Base-by-base conservation (phyloP, 164 flowering plant species). In the Akebia trifoliata region DNA sequence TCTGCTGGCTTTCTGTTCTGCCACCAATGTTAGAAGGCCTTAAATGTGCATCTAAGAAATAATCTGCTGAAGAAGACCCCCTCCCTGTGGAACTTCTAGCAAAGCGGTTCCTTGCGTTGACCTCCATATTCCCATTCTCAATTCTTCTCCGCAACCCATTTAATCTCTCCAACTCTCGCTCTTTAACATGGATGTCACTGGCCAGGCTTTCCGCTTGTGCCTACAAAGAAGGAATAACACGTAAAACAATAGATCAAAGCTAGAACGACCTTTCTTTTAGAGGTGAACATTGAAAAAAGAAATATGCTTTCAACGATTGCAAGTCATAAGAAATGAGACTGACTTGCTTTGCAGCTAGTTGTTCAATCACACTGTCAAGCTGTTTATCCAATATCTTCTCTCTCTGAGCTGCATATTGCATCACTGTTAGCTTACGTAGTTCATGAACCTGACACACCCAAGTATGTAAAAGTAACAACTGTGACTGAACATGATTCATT, bases 341-440 rank as follows among this genome's bases (percentile, higher is more conserved):
- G 2, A 87, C 98, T 86, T 92, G 98, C 71, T 89, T 92, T 35
- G 77, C 73, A 17, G 77, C 87, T 34, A 88, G 79, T 74, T 92
- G 98, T 74, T 86, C 95, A 50, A 88, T 80, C 46, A 85, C 75
- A 69, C 93, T 77, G 62, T 92, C 92, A 57, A 92, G 96, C 73
- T 92, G 98, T 69, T 86, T 85, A 60, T 92, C 93, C 72, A 92
- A 65, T 38, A 74, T 72, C 76, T 85, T 92, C 76, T 92, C 98
- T 66, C 96, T 80, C 52, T 92, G 92, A 34, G 80, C 98, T 92
- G 84, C 68, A 4, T 47, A 62, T 25, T 17, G 14, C 63, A 69
- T 57, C 34, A 45, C 37, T 37, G 40, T 17, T 38, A 38, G 28
- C 2, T 46, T 7, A 28, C 3, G 40, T 0, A n/a, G 15, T 18